A percentile compares a stretch with the other conserved stretches of the same genome.
Evolutionary conservation across 2,329 filamentous ascomycete genomes (phyloP).

Genomic region (Triangularia verruculosa): DNA sequence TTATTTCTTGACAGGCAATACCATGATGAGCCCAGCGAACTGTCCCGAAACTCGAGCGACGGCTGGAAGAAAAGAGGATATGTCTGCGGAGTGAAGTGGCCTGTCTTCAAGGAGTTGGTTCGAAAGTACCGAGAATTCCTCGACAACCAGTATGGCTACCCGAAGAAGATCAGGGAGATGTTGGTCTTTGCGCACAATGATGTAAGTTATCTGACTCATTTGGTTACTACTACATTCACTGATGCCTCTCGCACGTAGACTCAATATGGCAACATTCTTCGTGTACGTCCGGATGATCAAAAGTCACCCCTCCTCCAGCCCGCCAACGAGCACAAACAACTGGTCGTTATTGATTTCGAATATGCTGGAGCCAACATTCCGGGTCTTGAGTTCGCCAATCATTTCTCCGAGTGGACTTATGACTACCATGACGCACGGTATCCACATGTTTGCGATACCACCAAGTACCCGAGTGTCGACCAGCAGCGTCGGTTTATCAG

Average conservation of each 20-base stretch:
- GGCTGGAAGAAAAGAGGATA: slow-evolving; percentile 69
- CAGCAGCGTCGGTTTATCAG: slow-evolving; percentile 83
- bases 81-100: slow-evolving; percentile 83
- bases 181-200: slow-evolving; percentile 98
- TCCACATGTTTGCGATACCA: slow-evolving; percentile 65
- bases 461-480: slow-evolving; percentile 70
- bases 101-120: slow-evolving; percentile 69
- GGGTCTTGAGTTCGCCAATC: slow-evolving; percentile 92
- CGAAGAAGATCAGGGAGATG: slow-evolving; percentile 63
- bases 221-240: background rate
- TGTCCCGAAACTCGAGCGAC: slow-evolving; percentile 34
- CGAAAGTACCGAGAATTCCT: slow-evolving; percentile 75
- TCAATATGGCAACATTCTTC: slow-evolving; percentile 96
- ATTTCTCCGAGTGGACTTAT: slow-evolving; percentile 98
- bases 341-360: slow-evolving; percentile 97
- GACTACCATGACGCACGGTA: slow-evolving; percentile 78
- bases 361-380: slow-evolving; percentile 87
- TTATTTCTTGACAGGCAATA: slow-evolving; percentile 59
- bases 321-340: slow-evolving; percentile 90
- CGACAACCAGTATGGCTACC: slow-evolving; percentile 66
- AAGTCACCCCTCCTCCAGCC: slow-evolving; percentile 85
- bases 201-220: slow-evolving; percentile 50
- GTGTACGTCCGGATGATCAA: slow-evolving; percentile 62
- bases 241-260: slow-evolving; percentile 57
- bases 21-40: slow-evolving; percentile 37